A percentile compares a stretch with the other conserved stretches of the same genome.
These are phyloP conservation scores for Saccharomycopsis javanensis DNA, from an alignment of 805 yeast genomes.

Conservation along the genomic window DNA sequence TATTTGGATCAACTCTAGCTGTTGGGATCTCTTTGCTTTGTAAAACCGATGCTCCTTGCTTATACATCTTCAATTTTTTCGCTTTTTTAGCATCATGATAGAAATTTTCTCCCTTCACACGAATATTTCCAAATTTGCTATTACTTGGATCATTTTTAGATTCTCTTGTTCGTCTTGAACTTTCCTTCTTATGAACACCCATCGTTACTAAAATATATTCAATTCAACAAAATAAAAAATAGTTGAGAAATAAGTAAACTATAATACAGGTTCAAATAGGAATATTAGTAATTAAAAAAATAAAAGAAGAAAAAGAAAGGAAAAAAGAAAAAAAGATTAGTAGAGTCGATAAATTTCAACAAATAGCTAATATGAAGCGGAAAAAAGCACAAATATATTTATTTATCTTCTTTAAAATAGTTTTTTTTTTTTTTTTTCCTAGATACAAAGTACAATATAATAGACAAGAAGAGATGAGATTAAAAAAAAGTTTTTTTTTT, in stretches of 20 bases:
- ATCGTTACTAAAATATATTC: slow-evolving; percentile 30
- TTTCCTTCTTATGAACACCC: slow-evolving; percentile 94
- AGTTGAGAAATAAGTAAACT: slow-evolving; percentile 25
- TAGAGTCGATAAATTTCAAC: too few relatives aligned
- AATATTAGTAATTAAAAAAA: background rate
- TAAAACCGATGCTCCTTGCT: slow-evolving; percentile 84
- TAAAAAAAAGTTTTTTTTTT: background rate
- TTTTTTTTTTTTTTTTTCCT: background rate
- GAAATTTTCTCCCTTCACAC: slow-evolving; percentile 95
- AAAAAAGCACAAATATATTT: too few relatives aligned
- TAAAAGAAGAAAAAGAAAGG: too few relatives aligned
- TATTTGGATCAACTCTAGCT: slow-evolving; percentile 92
- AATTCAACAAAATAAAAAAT: slow-evolving; percentile 77
- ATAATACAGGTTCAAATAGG: background rate
- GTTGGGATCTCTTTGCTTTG: slow-evolving; percentile 82
- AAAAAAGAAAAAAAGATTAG: too few relatives aligned
- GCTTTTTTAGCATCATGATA: slow-evolving; percentile 91
- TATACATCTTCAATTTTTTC: slow-evolving; percentile 85
- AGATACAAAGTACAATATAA: background rate
- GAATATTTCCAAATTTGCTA: slow-evolving; percentile 72
- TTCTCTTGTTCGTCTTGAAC: slow-evolving; percentile 74
- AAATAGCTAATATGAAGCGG: too few relatives aligned
- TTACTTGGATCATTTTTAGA: slow-evolving; percentile 38
- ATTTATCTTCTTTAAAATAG: too few relatives aligned
- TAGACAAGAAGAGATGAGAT: background rate